Conservation (phyloP, 192 early-diverging fungal genomes). For the Backusella morwellensis region DNA sequence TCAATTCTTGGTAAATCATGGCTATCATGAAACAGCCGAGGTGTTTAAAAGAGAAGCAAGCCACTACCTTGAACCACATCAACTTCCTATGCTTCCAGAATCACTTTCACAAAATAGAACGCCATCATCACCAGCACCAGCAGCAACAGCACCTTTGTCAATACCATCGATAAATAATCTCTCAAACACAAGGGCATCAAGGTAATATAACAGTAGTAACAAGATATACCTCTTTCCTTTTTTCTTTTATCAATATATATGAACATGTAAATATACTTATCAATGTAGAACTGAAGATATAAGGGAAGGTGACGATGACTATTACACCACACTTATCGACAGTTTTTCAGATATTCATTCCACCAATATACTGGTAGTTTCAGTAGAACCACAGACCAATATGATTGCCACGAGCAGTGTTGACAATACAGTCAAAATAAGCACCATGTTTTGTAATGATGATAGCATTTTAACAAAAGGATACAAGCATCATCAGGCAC, state of each 20-base stretch:
- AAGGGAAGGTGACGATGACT: conserved; percentile 32
- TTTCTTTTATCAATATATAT: neutral
- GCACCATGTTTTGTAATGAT: conserved; percentile 38
- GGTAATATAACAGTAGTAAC: neutral
- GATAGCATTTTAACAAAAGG: conserved; percentile 29
- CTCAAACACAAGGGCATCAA: neutral
- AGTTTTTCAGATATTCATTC: conserved; percentile 47
- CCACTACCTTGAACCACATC: conserved; percentile 19
- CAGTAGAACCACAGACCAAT: conserved; percentile 31
- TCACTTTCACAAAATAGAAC: neutral
- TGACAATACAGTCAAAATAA: conserved; percentile 59
- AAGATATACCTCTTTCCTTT: neutral
- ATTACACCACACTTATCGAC: conserved; percentile 38
- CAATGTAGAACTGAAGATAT: conserved; percentile 11
- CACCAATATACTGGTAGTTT: conserved; percentile 57
- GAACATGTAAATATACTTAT: neutral
- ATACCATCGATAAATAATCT: neutral
- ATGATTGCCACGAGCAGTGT: conserved; percentile 52
- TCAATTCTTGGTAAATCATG: conserved; percentile 40
- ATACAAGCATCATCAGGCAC: conserved; percentile 53
- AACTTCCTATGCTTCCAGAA: neutral
- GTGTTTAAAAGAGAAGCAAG: conserved; percentile 45
- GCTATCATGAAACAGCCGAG: conserved; percentile 40
- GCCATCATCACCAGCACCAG: neutral
- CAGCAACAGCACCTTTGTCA: too few species aligned